Percentiles rank a stretch among this genome's conserved stretches.
phyloP scores from a whole-genome alignment of 225 moss, liverwort and hornwort genomes.

The Straminergon stramineum region DNA sequence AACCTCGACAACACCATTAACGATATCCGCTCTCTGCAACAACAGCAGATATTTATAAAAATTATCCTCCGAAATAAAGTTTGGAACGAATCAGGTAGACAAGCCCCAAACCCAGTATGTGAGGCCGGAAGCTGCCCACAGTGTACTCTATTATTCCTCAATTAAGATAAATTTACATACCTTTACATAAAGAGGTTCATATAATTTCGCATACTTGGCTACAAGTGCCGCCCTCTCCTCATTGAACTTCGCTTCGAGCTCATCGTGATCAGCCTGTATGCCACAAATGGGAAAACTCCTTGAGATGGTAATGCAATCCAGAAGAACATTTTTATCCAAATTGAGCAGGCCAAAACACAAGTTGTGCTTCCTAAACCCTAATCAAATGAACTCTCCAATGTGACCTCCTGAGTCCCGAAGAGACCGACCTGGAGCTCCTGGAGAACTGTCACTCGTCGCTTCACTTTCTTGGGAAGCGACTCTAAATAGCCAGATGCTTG shows the following conservation, averaged over 20 bases:
- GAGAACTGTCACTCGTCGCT: constrained; percentile 60
- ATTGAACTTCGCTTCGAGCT: constrained; percentile 78
- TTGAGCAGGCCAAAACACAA: background rate
- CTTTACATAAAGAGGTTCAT: constrained; percentile 78
- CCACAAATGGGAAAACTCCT: background rate
- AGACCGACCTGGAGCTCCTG: constrained; percentile 66
- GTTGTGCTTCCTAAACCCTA: background rate
- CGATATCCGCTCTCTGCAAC: constrained; percentile 67
- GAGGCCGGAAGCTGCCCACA: background rate
- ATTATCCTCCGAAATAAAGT: background rate
- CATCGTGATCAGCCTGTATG: constrained; percentile 62
- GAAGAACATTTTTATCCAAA: background rate
- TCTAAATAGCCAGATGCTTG: constrained; percentile 72
- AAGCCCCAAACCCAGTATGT: background rate
- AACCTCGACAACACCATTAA: constrained; percentile 77
- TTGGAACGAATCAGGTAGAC: background rate
- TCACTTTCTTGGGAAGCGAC: constrained; percentile 69
- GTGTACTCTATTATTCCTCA: background rate
- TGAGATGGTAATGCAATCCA: background rate
- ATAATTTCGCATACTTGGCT: constrained; percentile 90
- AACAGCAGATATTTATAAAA: background rate
- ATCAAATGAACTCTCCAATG: background rate
- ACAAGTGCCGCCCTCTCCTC: constrained; percentile 83
- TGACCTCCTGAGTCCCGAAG: background rate
- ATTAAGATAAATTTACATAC: background rate